Base-by-base conservation (phyloP, 768 basidiomycete genomes). In the Pholiota conissans region DNA sequence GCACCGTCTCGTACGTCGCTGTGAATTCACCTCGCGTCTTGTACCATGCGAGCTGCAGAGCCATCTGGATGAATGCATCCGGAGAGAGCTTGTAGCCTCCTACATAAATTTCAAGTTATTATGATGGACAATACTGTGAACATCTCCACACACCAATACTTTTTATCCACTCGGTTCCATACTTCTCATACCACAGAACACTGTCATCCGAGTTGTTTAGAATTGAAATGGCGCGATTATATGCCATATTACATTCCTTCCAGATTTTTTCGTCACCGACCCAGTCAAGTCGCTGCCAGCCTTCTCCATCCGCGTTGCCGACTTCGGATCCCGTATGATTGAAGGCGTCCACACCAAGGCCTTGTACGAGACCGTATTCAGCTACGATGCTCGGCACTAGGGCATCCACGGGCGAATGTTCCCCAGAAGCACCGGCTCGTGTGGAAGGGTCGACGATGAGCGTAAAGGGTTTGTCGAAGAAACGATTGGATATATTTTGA, bases 21-120 rank as follows among this genome's bases (percentile, higher is more conserved):
- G 92, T 91, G 64, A 92, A 88, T 57, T 78, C 73, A 10, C 84
- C 85, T 46, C 86, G 89, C 20, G 86, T 84, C 68, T 82, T 84
- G 74, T 90, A 92, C 87, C 90, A 97, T 3, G 94, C 95, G 9
- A 97, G 81, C 68, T 98, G 95, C 18, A 97, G 78, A 0, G 86
- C 91, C 82, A 96, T 90, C 69, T 98, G 95, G 49, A 96, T 82
- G 73, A 84, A 97, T 1, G 90, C 90, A 67, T 98, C 95, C 0
- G 95, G 86, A 11, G 80, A 76, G 34, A 80, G 69, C 45, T 76
- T 76, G 26, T 74, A 77, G 74, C 59, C 34, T 10, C 63, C 61
- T 61, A 24, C 10, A 37, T 22, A n/a, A 45, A 34, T 16, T 8
- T 42, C 22, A 28, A 20, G 47, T 46, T 22, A 50, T 45, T 24